A percentile compares a stretch with the other conserved stretches of the same genome.
These are phyloP conservation scores for Exophiala viscosa DNA, from an alignment of 2,329 filamentous ascomycete genomes.

Conservation along the genomic window DNA sequence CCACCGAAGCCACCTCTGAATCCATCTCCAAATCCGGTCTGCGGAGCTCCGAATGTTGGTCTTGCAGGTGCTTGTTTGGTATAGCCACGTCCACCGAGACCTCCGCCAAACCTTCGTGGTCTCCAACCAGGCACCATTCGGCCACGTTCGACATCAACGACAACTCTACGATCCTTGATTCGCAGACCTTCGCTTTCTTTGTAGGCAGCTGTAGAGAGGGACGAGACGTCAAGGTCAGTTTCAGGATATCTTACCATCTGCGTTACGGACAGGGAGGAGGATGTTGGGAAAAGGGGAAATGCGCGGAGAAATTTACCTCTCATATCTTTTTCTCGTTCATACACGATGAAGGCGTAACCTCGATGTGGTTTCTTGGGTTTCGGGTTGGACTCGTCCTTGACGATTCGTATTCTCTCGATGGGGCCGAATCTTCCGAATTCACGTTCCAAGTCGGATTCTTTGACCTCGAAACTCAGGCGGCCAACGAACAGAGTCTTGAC, in stretches of 20 bases:
- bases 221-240: conserved; percentile 36
- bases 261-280: conserved; percentile 23
- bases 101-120: conserved; percentile 84
- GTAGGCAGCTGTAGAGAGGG: conserved; percentile 73
- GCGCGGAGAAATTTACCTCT: conserved; percentile 70
- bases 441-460: conserved; percentile 82
- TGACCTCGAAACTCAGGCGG: conserved; percentile 82
- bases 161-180: conserved; percentile 86
- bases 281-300: conserved; percentile 31
- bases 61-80: conserved; percentile 74
- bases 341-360: conserved; percentile 96
- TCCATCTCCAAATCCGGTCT: conserved; percentile 54
- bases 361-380: conserved; percentile 78
- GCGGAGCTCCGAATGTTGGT: conserved; percentile 62
- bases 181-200: conserved; percentile 81
- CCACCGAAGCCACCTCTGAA: conserved; percentile 52
- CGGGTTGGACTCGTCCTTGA: conserved; percentile 72
- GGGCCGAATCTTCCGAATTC: conserved; percentile 92
- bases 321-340: conserved; percentile 97
- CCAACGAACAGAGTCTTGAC: conserved; percentile 94
- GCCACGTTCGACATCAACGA: conserved; percentile 94
- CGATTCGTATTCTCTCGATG: conserved; percentile 89
- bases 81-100: conserved; percentile 86
- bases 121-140: conserved; percentile 93
- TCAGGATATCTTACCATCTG: conserved; percentile 28